Evolutionary conservation across 2,329 filamentous ascomycete species (phyloP).

Genomic region (Saccharata proteae): DNA sequence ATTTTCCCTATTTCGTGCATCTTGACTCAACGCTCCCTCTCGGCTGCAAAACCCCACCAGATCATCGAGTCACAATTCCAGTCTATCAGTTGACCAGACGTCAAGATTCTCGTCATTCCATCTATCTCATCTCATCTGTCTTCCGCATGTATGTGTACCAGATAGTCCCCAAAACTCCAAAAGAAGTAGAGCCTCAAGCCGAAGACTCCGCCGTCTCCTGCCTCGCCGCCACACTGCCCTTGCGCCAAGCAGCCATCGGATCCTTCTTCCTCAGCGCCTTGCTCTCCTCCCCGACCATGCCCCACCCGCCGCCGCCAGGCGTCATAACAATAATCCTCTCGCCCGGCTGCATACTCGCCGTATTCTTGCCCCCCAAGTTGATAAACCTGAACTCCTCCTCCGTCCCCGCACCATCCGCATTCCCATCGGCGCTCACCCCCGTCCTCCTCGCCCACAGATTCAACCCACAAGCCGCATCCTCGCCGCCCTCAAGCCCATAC

Average conservation of each 20-base stretch:
- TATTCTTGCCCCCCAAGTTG: constrained; percentile 70
- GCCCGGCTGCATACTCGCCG: constrained; percentile 60
- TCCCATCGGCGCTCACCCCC: constrained; percentile 12
- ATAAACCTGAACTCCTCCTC: constrained; percentile 46
- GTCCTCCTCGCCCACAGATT: constrained; percentile 59
- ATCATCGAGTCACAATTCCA: no score
- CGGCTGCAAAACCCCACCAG: no score
- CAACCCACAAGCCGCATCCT: constrained; percentile 63
- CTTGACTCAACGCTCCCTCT: no score
- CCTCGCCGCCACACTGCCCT: constrained; percentile 44
- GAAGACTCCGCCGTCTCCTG: constrained; percentile 40
- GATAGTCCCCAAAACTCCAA: no score
- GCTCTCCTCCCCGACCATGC: constrained; percentile 45
- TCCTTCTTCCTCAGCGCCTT: constrained; percentile 41
- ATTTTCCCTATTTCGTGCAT: no score
- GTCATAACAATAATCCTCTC: constrained; percentile 69
- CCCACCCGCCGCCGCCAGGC: constrained; percentile 72
- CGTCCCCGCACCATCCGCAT: constrained; percentile 11
- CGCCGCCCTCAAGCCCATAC: constrained; percentile 74
- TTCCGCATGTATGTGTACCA: no score
- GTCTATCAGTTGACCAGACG: no score
- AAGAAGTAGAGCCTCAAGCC: no score
- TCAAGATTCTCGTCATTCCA: no score
- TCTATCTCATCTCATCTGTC: no score
- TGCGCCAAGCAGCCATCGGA: constrained; percentile 44